Evolutionary conservation across 169 alveolate species (phyloP).

Genomic region (Perkinsus olseni): DNA sequence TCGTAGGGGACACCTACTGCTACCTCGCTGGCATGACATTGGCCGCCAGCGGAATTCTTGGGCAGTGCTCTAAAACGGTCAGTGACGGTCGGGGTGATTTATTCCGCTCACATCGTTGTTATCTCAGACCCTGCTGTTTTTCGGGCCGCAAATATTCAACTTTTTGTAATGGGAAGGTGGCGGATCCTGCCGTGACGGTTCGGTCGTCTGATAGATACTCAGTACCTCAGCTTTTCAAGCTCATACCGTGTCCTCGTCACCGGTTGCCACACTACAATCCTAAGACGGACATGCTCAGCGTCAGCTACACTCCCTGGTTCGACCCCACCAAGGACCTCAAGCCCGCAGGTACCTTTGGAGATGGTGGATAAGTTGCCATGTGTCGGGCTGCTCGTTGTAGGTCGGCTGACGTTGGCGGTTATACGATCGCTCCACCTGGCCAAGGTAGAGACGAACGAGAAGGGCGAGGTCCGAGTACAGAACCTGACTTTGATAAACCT

Average conservation of each 20-base stretch:
- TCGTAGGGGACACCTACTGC: constrained; percentile 81
- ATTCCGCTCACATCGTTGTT: not conserved
- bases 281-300: constrained; percentile 32
- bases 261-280: constrained; percentile 61
- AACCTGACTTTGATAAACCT: not conserved
- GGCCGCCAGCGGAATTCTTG: constrained; percentile 76
- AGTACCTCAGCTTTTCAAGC: constrained; percentile 69
- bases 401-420: not conserved
- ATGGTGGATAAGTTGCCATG: not conserved
- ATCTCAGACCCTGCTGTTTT: constrained; percentile 45
- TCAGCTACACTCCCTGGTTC: not conserved
- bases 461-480: not conserved
- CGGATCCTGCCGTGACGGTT: not conserved
- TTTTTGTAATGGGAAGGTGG: constrained; percentile 35
- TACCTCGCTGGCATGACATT: constrained; percentile 80
- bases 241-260: constrained; percentile 75
- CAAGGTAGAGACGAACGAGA: not conserved
- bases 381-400: not conserved
- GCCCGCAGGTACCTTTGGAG: not conserved
- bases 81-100: not conserved
- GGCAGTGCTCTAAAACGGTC: constrained; percentile 76
- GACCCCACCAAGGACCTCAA: not conserved
- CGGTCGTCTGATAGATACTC: constrained; percentile 11
- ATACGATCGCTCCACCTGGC: not conserved
- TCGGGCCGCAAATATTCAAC: constrained; percentile 74